These are phyloP conservation scores for Nymphaea colorata DNA, from an alignment of 164 flowering plant genomes.

Conservation along the genomic window DNA sequence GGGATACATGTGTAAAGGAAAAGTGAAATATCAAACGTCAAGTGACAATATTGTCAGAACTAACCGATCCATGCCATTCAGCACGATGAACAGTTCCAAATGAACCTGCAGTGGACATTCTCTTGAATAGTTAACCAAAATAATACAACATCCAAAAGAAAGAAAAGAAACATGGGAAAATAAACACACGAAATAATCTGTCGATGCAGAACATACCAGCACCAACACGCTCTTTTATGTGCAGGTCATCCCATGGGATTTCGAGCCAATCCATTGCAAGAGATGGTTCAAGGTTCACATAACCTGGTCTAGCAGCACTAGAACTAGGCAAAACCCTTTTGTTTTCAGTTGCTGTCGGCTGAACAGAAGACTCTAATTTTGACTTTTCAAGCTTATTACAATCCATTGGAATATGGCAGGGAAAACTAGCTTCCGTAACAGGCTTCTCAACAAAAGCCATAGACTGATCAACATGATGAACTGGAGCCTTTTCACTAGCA, in stretches of 20 bases:
- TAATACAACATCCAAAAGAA: not conserved
- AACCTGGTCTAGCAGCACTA: conserved; percentile 33
- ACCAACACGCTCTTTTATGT: conserved; percentile 84
- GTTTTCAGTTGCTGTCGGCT: conserved; percentile 13
- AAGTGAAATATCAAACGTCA: too few relatives aligned
- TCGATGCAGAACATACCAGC: conserved; percentile 45
- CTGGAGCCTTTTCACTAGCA: conserved; percentile 7
- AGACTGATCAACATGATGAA: conserved; percentile 14
- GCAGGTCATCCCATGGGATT: conserved; percentile 91
- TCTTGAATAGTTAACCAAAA: not conserved
- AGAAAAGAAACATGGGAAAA: not conserved
- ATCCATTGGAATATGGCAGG: conserved; percentile 13
- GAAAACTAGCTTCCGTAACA: conserved; percentile 1
- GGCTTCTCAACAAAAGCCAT: conserved; percentile 13
- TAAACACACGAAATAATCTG: not conserved
- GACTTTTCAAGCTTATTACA: conserved; percentile 15
- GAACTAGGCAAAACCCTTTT: conserved; percentile 9
- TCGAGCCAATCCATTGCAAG: conserved; percentile 98
- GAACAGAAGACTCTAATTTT: conserved; percentile 13
- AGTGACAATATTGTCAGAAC: conserved; percentile 9
- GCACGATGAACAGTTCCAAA: conserved; percentile 98
- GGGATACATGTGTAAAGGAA: too few relatives aligned
- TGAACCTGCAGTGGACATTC: conserved; percentile 43
- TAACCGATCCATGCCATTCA: conserved; percentile 99
- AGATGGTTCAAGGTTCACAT: conserved; percentile 79